Conservation (phyloP, 768 basidiomycete species). For the Pleurotus pulmonarius region DNA sequence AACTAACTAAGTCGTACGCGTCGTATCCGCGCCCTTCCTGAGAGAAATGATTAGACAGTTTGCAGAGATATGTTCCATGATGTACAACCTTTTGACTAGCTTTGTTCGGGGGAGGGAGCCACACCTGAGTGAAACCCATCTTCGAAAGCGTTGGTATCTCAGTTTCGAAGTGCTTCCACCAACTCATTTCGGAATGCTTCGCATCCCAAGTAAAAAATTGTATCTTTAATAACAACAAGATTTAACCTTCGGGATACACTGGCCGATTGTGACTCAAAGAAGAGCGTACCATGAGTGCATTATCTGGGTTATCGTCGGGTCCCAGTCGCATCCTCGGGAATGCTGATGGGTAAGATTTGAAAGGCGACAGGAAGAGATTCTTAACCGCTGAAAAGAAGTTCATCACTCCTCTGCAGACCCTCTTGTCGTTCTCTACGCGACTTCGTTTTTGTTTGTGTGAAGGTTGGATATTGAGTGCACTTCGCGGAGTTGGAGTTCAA, state of each 20-base stretch:
- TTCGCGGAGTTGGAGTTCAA: background rate
- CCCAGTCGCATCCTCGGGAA: constrained; percentile 61
- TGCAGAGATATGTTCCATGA: background rate
- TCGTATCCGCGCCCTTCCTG: constrained; percentile 79
- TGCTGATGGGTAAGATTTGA: constrained; percentile 28
- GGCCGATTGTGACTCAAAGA: too few relatives aligned
- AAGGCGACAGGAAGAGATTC: constrained; percentile 21
- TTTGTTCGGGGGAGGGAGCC: constrained; percentile 84
- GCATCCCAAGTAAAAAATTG: constrained; percentile 89
- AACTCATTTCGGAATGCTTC: constrained; percentile 52
- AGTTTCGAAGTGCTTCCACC: constrained; percentile 75
- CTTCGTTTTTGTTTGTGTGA: too few relatives aligned
- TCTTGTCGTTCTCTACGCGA: too few relatives aligned
- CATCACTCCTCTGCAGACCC: too few relatives aligned
- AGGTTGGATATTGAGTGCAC: background rate
- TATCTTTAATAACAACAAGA: constrained; percentile 32
- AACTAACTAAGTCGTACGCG: constrained; percentile 75
- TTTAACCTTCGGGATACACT: too few relatives aligned
- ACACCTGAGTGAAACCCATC: constrained; percentile 76
- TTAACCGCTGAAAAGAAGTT: constrained; percentile 25
- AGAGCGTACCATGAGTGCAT: constrained; percentile 63
- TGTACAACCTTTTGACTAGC: constrained; percentile 54
- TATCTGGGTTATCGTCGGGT: constrained; percentile 41
- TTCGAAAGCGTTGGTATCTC: constrained; percentile 61
- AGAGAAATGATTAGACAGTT: constrained; percentile 2